Conservation (phyloP, 2,329 filamentous ascomycete species). For the Penicillium sp. region DNA sequence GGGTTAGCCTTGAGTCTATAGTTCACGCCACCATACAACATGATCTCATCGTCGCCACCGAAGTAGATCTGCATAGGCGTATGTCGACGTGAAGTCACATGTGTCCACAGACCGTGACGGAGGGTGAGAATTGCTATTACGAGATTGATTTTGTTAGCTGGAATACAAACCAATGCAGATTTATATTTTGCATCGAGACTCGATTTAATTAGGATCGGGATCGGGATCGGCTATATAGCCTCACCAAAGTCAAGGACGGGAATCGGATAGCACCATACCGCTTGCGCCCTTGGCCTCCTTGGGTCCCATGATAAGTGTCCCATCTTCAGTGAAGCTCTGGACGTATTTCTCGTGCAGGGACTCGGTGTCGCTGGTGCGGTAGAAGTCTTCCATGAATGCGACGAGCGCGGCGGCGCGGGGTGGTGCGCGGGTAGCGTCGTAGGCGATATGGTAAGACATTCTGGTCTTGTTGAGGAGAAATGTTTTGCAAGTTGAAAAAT, state of each 20-base stretch:
- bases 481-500: neutral
- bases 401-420: slow-evolving; percentile 25
- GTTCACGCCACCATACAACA: slow-evolving; percentile 38
- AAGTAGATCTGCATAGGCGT: slow-evolving; percentile 33
- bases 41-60: slow-evolving; percentile 34
- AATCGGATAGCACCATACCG: slow-evolving; percentile 23
- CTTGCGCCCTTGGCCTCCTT: slow-evolving; percentile 33
- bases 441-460: slow-evolving; percentile 37
- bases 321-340: slow-evolving; percentile 34
- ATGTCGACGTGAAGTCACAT: slow-evolving; percentile 36
- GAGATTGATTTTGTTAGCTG: neutral
- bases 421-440: slow-evolving; percentile 26
- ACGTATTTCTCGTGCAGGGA: slow-evolving; percentile 36
- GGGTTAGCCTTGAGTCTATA: slow-evolving; percentile 34
- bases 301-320: slow-evolving; percentile 39
- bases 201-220: neutral
- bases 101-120: slow-evolving; percentile 38
- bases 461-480: slow-evolving; percentile 1
- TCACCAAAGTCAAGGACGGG: neutral
- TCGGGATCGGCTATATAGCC: neutral
- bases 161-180: neutral
- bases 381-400: slow-evolving; percentile 38
- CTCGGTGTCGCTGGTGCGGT: slow-evolving; percentile 37
- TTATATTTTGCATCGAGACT: neutral
- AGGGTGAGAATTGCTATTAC: slow-evolving; percentile 33